Evolutionary conservation across 257 asterid genomes (phyloP), one percentile per base, ranked within the genome.

Genomic region (Plantago major): DNA sequence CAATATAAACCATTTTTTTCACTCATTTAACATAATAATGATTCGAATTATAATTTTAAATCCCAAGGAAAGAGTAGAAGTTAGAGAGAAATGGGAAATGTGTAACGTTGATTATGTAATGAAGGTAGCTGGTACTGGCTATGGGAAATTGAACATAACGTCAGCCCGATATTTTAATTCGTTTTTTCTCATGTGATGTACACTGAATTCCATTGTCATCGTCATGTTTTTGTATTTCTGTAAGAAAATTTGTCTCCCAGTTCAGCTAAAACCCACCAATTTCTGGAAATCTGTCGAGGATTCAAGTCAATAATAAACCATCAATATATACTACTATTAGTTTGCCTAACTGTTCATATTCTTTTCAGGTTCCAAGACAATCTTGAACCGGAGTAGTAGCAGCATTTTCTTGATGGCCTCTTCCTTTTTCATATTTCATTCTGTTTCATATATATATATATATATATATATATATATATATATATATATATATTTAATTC

Each of bases 361-460:
- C 46, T 68, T 74, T 74, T 65, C 80, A 78, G 83, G 80, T 78
- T 19, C 78, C 78, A 55, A 78, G 71, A 74, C 52, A 71, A 30
- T 64, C 69, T 57, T 74, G 71, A 74, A 54, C 43, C 49, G 42
- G 40, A 53, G 33, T 7, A 58, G 1, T 57, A 60, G 62, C 37
- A 46, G 55, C 38, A 2, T 18, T 26, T n/a, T 22, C 18, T 11
- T 37, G n/a, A 4, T 14, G 17, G 26, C 30, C 26, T 22, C 26
- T 17, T 17, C 26, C 11, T 52, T 19, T 22, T 16, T 19, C 38
- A 0, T 33, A 11, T 52, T 52, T 52, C 58, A 11, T 10, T 52
- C 18, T 33, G 6, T 33, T 4, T 7, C 40, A 33, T 33, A 33
- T 33, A 33, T 33, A 33, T n/a, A n/a, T n/a, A n/a, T n/a, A n/a